A percentile compares a stretch with the other conserved stretches of the same genome.
phyloP scores from a whole-genome alignment of 83 land plant genomes.

The Picea abies region DNA sequence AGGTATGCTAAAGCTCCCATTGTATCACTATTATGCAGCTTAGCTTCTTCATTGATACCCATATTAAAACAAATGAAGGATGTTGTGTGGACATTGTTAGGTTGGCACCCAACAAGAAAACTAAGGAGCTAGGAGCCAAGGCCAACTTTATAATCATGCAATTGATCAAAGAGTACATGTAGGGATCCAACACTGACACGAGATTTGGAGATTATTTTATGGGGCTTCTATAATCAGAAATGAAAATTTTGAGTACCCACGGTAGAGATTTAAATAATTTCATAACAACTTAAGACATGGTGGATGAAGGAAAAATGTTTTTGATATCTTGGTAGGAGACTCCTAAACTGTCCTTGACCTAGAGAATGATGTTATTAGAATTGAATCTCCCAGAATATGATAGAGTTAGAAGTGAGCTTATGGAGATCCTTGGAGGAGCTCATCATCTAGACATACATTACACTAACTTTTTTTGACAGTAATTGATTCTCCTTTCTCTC shows the following conservation, averaged over 20 bases:
- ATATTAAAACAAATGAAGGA: too few species aligned
- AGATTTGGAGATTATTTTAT: conserved; percentile 32
- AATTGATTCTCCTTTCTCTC: too few species aligned
- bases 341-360: conserved; percentile 50
- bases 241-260: not conserved
- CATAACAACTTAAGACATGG: conserved; percentile 35
- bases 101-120: not conserved
- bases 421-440: too few species aligned
- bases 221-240: conserved; percentile 26
- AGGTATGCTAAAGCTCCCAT: not conserved
- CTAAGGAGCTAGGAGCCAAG: not conserved
- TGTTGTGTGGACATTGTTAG: not conserved
- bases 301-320: conserved; percentile 78
- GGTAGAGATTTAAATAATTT: conserved; percentile 11
- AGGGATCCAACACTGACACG: not conserved
- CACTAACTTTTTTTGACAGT: too few species aligned
- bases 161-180: not conserved
- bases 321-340: conserved; percentile 74
- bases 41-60: not conserved
- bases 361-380: conserved; percentile 59
- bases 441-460: too few species aligned
- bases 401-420: too few species aligned
- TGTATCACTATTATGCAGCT: not conserved
- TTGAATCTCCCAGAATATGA: conserved; percentile 51
- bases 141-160: not conserved